Percentiles rank a stretch among this genome's conserved stretches.
Conservation (phyloP, 2,329 filamentous ascomycete genomes). For the Neocatenulostroma microsporum region DNA sequence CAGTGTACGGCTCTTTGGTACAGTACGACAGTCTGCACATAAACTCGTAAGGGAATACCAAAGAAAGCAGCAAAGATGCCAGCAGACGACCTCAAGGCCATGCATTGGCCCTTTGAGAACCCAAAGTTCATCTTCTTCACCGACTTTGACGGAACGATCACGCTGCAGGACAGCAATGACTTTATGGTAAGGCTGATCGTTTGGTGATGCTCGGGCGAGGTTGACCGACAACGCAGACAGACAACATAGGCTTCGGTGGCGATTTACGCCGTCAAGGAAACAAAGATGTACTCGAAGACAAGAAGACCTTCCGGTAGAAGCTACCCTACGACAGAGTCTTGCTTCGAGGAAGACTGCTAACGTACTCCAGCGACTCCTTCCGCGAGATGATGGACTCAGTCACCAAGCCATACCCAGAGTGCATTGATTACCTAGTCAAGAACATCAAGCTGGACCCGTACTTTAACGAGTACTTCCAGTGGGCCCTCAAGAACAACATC, state of each 20-base stretch:
- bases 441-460: conserved; percentile 84
- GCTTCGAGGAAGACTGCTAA: background rate
- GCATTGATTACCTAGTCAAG: conserved; percentile 66
- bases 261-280: conserved; percentile 66
- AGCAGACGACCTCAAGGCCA: conserved; percentile 36
- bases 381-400: conserved; percentile 87
- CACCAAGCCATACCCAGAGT: conserved; percentile 69
- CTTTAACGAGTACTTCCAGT: conserved; percentile 82
- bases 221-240: conserved; percentile 60
- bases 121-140: conserved; percentile 97
- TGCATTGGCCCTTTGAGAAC: conserved; percentile 43
- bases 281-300: conserved; percentile 64
- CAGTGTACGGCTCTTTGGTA: too few species aligned
- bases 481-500: conserved; percentile 72
- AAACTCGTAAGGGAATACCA: too few species aligned
- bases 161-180: conserved; percentile 63
- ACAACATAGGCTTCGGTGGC: conserved; percentile 78
- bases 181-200: conserved; percentile 43
- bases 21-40: too few species aligned
- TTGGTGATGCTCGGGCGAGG: conserved; percentile 39
- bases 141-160: conserved; percentile 97
- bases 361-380: conserved; percentile 60
- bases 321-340: too few species aligned
- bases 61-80: too few species aligned
- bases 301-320: conserved; percentile 59